Evolutionary conservation across 2,329 filamentous ascomycete species (phyloP), one percentile per base, ranked within the genome.

Genomic region (Phialemoniopsis sp.): DNA sequence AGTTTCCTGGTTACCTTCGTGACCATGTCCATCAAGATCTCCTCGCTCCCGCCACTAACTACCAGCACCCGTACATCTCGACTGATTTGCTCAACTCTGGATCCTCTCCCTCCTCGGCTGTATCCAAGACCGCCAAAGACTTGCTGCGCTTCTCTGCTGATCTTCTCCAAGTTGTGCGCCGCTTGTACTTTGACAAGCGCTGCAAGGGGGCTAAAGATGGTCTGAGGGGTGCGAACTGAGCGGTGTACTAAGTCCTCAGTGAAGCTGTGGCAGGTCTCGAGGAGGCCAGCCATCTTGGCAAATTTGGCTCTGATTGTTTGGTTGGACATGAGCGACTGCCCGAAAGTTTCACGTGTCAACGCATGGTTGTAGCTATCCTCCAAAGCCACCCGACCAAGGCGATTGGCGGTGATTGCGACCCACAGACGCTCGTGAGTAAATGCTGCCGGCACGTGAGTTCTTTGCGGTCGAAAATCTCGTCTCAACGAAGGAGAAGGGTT

Each of bases 261-360:
- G 53, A 73, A 77, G 2, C 72, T 69, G 48, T 72, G 73, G 18
- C 72, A 70, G 2, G 70, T 67, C 45, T 78, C 75, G 26, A 79
- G 71, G 48, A 73, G 66, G 9, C 71, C 58, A 2, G 70, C 73
- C 40, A 78, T 69, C 21, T 68, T 72, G 29, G 71, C 66, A 28
- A 79, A 64, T 50, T 78, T 78, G 14, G 67, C 59, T 18, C 67
- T 64, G 34, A 79, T 78, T 21, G 72, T 68, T 32, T 75, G 70
- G 47, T 72, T 73, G 15, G 66, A 53, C 38, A 78, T 71, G 5
- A 79, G 56, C 1, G 70, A 68, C 31, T 67, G 68, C 18, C 73
- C 73, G 46, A 78, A 78, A 0, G 74, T 78, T 33, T 73, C 59
- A 5, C 72, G 59, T 4, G 54, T 64, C 36, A 62, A 56, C 5